A percentile compares a stretch with the other conserved stretches of the same genome.
Evolutionary conservation across 495 filamentous ascomycete genomes (phyloP).

Genomic region (Neurospora tetraspora): DNA sequence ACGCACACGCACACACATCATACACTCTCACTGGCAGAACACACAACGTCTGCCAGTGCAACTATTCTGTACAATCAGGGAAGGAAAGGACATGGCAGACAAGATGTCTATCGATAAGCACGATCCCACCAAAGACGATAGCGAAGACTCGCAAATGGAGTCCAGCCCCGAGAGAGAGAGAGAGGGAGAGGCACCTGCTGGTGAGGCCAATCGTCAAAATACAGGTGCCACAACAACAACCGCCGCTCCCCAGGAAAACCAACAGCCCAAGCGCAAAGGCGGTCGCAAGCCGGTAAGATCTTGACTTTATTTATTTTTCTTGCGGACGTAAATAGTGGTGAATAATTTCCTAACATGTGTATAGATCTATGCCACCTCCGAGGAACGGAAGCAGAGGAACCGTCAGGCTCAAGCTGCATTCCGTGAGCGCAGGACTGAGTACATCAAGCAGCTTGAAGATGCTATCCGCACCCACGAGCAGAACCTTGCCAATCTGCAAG

Average conservation of each 20-base stretch:
- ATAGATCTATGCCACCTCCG: conserved; percentile 95
- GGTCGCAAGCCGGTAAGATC: conserved; percentile 47
- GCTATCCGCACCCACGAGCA: conserved; percentile 98
- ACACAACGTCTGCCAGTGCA: not conserved
- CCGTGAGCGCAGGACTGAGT: conserved; percentile 91
- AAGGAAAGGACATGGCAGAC: conserved; percentile 39
- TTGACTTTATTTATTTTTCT: not conserved
- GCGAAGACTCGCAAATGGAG: conserved; percentile 42
- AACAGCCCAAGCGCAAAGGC: conserved; percentile 78
- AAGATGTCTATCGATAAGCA: conserved; percentile 53
- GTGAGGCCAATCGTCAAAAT: not conserved
- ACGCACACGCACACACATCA: not conserved
- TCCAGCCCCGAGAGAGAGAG: conserved; percentile 44
- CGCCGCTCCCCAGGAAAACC: conserved; percentile 29
- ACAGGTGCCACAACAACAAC: not conserved
- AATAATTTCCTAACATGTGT: conserved; percentile 12
- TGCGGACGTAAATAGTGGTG: not conserved
- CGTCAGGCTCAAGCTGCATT: conserved; percentile 96
- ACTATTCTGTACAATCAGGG: not conserved
- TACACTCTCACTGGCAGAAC: not conserved
- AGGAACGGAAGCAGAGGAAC: conserved; percentile 96
- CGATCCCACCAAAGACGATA: conserved; percentile 39
- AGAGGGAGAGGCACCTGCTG: conserved; percentile 34
- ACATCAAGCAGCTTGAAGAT: conserved; percentile 97
- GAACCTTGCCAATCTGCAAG: conserved; percentile 78